Evolutionary conservation across 805 yeast species (phyloP), one percentile per base, ranked within the genome.

Genomic region (Candida lessepsii): DNA sequence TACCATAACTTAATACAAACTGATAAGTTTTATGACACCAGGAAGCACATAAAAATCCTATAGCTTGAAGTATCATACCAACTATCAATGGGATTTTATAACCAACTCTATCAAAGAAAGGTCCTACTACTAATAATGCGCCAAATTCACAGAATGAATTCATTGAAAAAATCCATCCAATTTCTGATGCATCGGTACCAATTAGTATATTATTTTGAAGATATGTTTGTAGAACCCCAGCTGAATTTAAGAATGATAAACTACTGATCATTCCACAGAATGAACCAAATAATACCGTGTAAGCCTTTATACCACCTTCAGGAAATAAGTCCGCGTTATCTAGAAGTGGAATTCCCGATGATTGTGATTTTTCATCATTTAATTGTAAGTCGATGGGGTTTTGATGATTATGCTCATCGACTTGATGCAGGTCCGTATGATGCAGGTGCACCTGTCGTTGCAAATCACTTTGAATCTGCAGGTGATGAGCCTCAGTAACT

Each of bases 151-250:
- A 31, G 39, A 58, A 58, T 26, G 54, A 52, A 43, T 53, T 54
- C 28, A 56, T 36, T 9, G 61, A 54, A 44, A 58, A 60, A 7
- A 60, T 56, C 65, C 63, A 60, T 5, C 57, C 61, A 4, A 58
- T 47, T 1, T 51, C 45, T 7, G 60, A 46, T 2, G 47, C 37
- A 1, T 48, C 36, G 4, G 44, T 38, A 23, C 42, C 42, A 7
- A 44, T 36, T 9, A 58, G 41, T 8, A 52, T 37, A 28, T 46
- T 35, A 5, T 41, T 37, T 13, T 35, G 26, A 8, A 60, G 33
- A 39, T 57, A 57, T 19, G 46, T 47, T 37, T 57, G 54, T 7
- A 57, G 24, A 3, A 57, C 61, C 3, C 63, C 64, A 15, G 45
- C 43, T 3, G 62, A 48, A 35, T 60, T 60, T 25, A 56, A 46